phyloP scores from a whole-genome alignment of 2,329 filamentous ascomycete genomes.

The Stagonosporopsis rhizophila region DNA sequence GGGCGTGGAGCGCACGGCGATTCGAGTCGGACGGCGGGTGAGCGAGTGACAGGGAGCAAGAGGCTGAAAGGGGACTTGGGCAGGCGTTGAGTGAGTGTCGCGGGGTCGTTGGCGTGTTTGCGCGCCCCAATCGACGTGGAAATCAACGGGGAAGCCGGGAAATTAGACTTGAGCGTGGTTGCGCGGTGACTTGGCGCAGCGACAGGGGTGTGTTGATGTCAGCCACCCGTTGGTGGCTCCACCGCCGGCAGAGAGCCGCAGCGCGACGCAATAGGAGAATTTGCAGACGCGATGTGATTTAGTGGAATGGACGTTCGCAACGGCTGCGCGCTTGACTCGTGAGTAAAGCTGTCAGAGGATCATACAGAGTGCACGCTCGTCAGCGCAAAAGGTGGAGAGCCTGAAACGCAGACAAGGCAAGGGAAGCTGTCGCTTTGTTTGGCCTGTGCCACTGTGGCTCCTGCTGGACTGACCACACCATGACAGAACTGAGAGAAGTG shows the following conservation, averaged over 20 bases:
- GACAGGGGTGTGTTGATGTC: conserved; percentile 21
- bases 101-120: conserved; percentile 26
- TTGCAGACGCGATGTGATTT: conserved; percentile 1
- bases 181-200: conserved; percentile 42
- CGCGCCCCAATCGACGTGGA: conserved; percentile 37
- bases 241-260: conserved; percentile 8
- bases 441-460: conserved; percentile 22
- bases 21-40: conserved; percentile 14
- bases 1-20: conserved; percentile 32
- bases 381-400: conserved; percentile 3
- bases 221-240: conserved; percentile 19
- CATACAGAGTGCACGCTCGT: conserved; percentile 7
- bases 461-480: not conserved
- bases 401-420: conserved; percentile 26
- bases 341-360: conserved; percentile 10
- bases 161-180: conserved; percentile 22
- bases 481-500: not conserved
- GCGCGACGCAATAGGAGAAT: conserved; percentile 6
- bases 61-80: conserved; percentile 8
- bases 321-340: conserved; percentile 11
- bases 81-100: conserved; percentile 16
- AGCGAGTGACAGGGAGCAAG: conserved; percentile 27
- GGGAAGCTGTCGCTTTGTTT: conserved; percentile 9
- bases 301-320: conserved; percentile 1
- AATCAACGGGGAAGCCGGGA: conserved; percentile 39